phyloP scores from a whole-genome alignment of 257 asterid genomes.

The Nemophila menziesii region DNA sequence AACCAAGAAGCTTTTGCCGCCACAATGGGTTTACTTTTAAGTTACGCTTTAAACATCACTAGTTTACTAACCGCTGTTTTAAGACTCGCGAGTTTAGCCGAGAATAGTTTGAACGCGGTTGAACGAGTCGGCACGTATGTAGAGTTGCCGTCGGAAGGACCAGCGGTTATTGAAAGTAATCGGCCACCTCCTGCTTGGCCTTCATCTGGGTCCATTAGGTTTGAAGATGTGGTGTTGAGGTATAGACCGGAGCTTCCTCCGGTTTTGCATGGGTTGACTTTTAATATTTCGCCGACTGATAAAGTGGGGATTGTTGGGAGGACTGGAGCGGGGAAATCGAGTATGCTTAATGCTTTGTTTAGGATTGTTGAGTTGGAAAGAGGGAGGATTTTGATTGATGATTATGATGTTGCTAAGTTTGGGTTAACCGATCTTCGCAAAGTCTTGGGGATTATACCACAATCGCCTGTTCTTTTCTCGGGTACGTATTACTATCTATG shows the following conservation, averaged over 20 bases:
- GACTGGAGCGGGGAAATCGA: conserved; percentile 97
- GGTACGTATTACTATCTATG: conserved; percentile 30
- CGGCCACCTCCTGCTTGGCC: conserved; percentile 99
- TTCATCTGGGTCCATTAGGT: conserved; percentile 61
- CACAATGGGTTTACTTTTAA: conserved; percentile 93
- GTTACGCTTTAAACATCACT: conserved; percentile 81
- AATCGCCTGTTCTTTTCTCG: conserved; percentile 93
- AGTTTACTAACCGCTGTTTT: conserved; percentile 67
- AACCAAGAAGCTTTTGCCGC: conserved; percentile 88
- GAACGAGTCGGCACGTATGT: conserved; percentile 89
- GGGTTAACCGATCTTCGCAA: conserved; percentile 81
- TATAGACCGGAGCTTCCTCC: conserved; percentile 98
- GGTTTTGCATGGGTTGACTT: conserved; percentile 82
- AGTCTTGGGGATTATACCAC: conserved; percentile 96
- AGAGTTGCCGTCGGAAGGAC: conserved; percentile 80
- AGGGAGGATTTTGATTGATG: conserved; percentile 75
- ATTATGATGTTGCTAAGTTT: conserved; percentile 58
- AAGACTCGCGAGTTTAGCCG: conserved; percentile 87
- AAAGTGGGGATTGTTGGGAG: conserved; percentile 96
- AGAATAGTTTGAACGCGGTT: conserved; percentile 85
- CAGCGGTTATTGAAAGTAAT: conserved; percentile 43
- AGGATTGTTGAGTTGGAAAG: conserved; percentile 81
- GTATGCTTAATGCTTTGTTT: conserved; percentile 94
- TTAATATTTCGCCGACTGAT: conserved; percentile 67
- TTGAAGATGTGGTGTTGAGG: conserved; percentile 70